phyloP scores from a whole-genome alignment of 2,329 filamentous ascomycete genomes.

The Aureobasidium lini region DNA sequence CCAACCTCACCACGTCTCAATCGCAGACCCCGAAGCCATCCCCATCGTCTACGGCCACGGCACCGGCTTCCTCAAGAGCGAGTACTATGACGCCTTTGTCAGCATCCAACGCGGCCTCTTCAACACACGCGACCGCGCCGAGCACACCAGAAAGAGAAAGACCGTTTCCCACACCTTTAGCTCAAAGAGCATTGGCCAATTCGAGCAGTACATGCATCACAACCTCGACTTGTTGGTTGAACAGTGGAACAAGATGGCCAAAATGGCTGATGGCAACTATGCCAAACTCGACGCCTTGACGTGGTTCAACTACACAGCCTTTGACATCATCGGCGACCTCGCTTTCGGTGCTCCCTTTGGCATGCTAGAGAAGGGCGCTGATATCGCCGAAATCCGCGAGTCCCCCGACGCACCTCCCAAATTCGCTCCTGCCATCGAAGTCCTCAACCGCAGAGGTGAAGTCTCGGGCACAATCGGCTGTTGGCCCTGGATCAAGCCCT shows the following conservation, averaged over 20 bases:
- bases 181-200: conserved; percentile 70
- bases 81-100: conserved; percentile 89
- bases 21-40: conserved; percentile 75
- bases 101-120: conserved; percentile 80
- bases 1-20: conserved; percentile 74
- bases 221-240: conserved; percentile 68
- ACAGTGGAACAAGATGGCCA: conserved; percentile 62
- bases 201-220: conserved; percentile 79
- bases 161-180: conserved; percentile 82
- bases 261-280: conserved; percentile 44
- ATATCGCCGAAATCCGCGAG: conserved; percentile 65
- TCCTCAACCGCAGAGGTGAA: conserved; percentile 80
- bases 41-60: conserved; percentile 63
- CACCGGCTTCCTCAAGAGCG: conserved; percentile 48
- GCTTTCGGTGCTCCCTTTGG: conserved; percentile 74
- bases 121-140: conserved; percentile 74
- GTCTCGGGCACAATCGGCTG: conserved; percentile 71
- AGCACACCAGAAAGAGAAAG: conserved; percentile 86
- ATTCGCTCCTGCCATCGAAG: conserved; percentile 74
- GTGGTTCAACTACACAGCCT: conserved; percentile 69
- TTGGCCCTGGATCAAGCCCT: conserved; percentile 67
- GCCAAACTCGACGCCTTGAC: conserved; percentile 65
- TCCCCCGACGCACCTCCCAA: conserved; percentile 54
- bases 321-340: conserved; percentile 53
- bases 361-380: conserved; percentile 70